Evolutionary conservation across 2,329 filamentous ascomycete genomes (phyloP).

Genomic region (Simplicillium sp.): DNA sequence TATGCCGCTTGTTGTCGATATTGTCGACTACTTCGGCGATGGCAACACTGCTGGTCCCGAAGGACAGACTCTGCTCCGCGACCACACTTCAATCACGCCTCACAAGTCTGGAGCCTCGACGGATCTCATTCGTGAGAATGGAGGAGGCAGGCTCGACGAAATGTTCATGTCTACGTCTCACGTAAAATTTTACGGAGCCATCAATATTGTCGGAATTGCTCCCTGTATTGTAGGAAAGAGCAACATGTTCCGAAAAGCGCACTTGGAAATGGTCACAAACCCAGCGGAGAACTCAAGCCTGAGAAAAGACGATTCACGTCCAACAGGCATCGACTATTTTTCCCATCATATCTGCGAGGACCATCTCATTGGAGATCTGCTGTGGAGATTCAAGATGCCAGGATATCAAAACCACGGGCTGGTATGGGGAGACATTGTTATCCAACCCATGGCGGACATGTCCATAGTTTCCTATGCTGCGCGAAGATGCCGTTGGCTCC

Average conservation of each 20-base stretch:
- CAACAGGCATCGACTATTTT: constrained; percentile 80
- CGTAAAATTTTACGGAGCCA: constrained; percentile 95
- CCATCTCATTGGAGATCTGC: constrained; percentile 83
- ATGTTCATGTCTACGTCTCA: constrained; percentile 90
- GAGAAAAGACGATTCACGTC: constrained; percentile 27
- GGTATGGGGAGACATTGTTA: constrained; percentile 73
- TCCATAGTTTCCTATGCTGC: constrained; percentile 67
- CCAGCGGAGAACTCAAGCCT: constrained; percentile 33
- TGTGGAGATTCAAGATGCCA: constrained; percentile 65
- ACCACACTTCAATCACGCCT: constrained; percentile 14
- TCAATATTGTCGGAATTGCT: constrained; percentile 84
- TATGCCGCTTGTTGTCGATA: constrained; percentile 81
- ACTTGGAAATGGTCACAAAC: constrained; percentile 66
- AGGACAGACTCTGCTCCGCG: constrained; percentile 20
- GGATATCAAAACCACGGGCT: constrained; percentile 72
- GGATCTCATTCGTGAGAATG: constrained; percentile 24
- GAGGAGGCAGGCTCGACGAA: constrained; percentile 83
- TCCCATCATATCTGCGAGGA: constrained; percentile 97
- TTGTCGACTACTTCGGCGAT: constrained; percentile 23
- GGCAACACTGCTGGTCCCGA: constrained; percentile 13
- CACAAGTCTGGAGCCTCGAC: constrained; percentile 12
- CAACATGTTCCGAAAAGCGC: constrained; percentile 94
- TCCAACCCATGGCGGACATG: constrained; percentile 84
- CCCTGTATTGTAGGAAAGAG: constrained; percentile 95
- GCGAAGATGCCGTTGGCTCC: constrained; percentile 78